phyloP scores from a whole-genome alignment of 2,329 filamentous ascomycete species.

The Trichoderma sp. region DNA sequence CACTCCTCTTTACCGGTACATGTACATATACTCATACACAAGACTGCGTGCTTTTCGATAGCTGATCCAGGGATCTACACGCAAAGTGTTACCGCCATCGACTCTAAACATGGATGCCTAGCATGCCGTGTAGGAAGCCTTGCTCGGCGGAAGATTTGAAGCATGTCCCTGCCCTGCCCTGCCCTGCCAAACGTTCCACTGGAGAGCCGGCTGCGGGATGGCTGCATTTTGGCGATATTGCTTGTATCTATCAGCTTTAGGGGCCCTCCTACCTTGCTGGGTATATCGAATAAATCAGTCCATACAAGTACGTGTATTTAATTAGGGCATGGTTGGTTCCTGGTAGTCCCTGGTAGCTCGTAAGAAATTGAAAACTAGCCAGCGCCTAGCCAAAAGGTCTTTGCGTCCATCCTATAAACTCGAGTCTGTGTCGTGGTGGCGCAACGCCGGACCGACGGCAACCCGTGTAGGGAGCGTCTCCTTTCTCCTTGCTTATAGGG shows the following conservation, averaged over 20 bases:
- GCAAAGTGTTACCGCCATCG: not conserved
- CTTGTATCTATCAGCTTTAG: not conserved
- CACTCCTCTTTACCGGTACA: not conserved
- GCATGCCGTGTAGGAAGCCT: not conserved
- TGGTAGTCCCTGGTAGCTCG: not conserved
- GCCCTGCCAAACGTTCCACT: not conserved
- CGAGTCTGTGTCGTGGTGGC: not conserved
- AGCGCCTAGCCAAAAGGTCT: not conserved
- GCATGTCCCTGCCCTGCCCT: not conserved
- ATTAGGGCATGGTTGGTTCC: not conserved
- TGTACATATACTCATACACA: not conserved
- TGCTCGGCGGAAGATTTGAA: not conserved
- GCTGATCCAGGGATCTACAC: not conserved
- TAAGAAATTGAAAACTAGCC: not conserved
- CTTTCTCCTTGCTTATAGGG: not conserved
- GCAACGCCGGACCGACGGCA: constrained; percentile 12
- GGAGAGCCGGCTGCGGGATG: too few species aligned
- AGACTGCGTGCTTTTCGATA: not conserved
- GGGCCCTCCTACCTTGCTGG: not conserved
- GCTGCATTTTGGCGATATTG: not conserved
- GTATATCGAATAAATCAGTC: not conserved
- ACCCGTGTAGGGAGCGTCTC: not conserved
- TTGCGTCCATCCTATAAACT: not conserved
- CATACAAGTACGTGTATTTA: not conserved
- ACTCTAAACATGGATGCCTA: not conserved